A percentile compares a stretch with the other conserved stretches of the same genome.
Evolutionary conservation across 305 asterid genomes (phyloP).

Genomic region (Coffea humblotiana): DNA sequence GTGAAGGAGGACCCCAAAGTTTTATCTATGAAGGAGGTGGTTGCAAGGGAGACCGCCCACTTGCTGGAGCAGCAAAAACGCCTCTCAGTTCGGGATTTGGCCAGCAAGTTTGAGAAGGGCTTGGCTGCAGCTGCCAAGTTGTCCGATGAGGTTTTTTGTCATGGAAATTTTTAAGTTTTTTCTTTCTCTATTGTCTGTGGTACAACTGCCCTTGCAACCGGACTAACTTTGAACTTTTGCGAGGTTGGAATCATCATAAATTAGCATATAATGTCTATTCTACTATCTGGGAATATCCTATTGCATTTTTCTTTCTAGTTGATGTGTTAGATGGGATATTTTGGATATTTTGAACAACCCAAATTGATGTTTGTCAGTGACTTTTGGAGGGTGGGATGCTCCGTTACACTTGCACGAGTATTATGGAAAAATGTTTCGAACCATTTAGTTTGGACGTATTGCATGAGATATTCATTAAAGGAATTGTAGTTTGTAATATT

Average conservation of each 20-base stretch:
- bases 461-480: not conserved
- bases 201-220: not conserved
- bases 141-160: slow-evolving; percentile 67
- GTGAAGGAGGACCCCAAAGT: slow-evolving; percentile 58
- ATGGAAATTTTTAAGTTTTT: too few relatives aligned
- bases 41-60: slow-evolving; percentile 80
- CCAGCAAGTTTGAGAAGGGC: slow-evolving; percentile 95
- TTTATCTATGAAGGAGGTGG: slow-evolving; percentile 73
- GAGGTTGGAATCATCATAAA: not conserved
- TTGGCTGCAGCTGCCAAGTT: slow-evolving; percentile 93
- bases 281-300: not conserved
- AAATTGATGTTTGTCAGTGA: not conserved
- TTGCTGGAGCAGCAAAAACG: slow-evolving; percentile 86
- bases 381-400: not conserved
- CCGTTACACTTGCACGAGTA: not conserved
- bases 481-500: not conserved
- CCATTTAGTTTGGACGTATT: not conserved
- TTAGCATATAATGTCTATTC: not conserved
- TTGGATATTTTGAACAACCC: not conserved
- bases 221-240: not conserved
- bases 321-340: not conserved
- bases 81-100: slow-evolving; percentile 93
- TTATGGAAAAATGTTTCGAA: not conserved
- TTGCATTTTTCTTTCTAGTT: not conserved
- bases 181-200: not conserved